Evolutionary conservation across 2,329 filamentous ascomycete species (phyloP), one percentile per base, ranked within the genome.

Genomic region (Botrytis squamosa): DNA sequence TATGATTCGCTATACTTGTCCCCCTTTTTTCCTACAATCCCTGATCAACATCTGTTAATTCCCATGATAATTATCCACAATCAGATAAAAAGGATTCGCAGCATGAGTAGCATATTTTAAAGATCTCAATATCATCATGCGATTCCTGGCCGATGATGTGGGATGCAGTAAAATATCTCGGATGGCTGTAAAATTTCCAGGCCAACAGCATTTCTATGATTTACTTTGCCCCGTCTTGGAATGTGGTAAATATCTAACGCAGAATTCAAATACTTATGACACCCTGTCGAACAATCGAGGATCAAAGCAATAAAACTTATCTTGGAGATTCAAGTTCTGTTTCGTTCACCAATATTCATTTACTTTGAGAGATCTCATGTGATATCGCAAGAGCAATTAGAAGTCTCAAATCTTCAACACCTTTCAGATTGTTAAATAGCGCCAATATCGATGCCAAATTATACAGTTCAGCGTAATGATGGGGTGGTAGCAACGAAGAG

Each of bases 101-200:
- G 70, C 70, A 72, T 67, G 18, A 72, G 33, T 67, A 4, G 18
- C 65, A 57, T 66, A 29, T 65, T 18, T 67, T 63, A 49, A 72
- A 29, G 14, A n/a, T 10, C 16, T n/a, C 12, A 67, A 67, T 40
- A 55, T 20, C 22, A 14, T 40, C 46, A 68, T 68, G 40, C 62
- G 4, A 29, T 52, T 68, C 16, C 46, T n/a, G 22, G 25, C 18
- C 52, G 65, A 40, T 55, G 33, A 42, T 55, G 25, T 29, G 25
- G 46, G 25, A 55, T 9, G 25, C 18, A n/a, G 25, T 44, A n/a
- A 9, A 66, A 18, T 2, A 18, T 36, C n/a, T 38, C 40, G 36
- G 44, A 44, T 49, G 44, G 29, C 22, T 18, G 18, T n/a, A 29
- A 29, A 5, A 42, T 55, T 55, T 22, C 36, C 33, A 55, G 25